These are phyloP conservation scores for Leptodontidium sp. DNA, from an alignment of 2,329 filamentous ascomycete species.

Conservation along the genomic window DNA sequence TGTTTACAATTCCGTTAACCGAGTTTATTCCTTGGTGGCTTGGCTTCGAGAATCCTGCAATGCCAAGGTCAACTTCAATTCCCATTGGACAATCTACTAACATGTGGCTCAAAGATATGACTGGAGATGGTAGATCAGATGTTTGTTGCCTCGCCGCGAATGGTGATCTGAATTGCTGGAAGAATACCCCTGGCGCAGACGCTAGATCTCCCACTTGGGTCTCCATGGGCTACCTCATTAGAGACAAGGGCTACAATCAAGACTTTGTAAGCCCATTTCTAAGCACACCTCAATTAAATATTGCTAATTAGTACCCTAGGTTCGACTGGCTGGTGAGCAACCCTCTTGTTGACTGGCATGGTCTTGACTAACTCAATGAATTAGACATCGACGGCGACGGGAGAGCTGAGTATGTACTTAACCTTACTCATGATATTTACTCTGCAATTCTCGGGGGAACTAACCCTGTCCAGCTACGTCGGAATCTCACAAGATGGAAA, in stretches of 20 bases:
- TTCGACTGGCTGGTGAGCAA: constrained; percentile 11
- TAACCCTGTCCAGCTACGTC: constrained; percentile 6
- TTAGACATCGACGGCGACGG: constrained; percentile 23
- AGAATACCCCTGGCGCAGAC: constrained; percentile 18
- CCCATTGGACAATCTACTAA: not conserved
- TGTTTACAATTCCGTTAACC: not conserved
- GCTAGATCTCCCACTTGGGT: constrained; percentile 20
- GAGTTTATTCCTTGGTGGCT: not conserved
- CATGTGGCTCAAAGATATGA: constrained; percentile 13
- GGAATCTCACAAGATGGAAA: constrained; percentile 2
- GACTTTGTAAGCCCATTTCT: not conserved
- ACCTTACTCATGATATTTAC: not conserved
- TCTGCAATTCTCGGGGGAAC: not conserved
- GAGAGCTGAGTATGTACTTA: constrained; percentile 8
- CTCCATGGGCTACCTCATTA: not conserved
- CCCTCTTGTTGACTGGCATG: not conserved
- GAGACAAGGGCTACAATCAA: not conserved
- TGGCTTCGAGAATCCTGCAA: not conserved
- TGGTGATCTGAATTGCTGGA: constrained; percentile 19
- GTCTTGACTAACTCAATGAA: not conserved
- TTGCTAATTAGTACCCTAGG: not conserved
- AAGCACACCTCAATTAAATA: not conserved
- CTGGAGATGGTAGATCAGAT: constrained; percentile 21
- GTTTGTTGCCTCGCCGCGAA: constrained; percentile 18
- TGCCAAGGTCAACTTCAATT: not conserved